Evolutionary conservation across 2,329 filamentous ascomycete species (phyloP).

Genomic region (Sarocladium brachiariae): DNA sequence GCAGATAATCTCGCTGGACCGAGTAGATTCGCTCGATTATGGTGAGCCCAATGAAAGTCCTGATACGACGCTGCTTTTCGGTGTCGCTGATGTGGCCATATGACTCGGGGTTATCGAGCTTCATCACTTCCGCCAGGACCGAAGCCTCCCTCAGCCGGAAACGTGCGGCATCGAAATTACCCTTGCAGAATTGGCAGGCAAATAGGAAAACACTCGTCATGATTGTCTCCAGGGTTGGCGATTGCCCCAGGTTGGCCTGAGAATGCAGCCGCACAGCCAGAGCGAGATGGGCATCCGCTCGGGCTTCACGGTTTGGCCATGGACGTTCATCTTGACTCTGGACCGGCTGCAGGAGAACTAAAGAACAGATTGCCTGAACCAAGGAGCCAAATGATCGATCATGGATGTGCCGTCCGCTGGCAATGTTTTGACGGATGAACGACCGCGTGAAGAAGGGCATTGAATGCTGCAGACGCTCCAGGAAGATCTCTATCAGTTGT

Average conservation of each 20-base stretch:
- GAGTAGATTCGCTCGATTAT: conserved; percentile 1
- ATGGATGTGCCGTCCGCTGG: neutral
- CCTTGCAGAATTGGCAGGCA: conserved; percentile 6
- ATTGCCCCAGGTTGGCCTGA: neutral
- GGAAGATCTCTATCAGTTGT: neutral
- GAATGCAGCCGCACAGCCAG: conserved; percentile 3
- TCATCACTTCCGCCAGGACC: neutral
- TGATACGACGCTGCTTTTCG: neutral
- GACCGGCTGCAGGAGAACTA: neutral
- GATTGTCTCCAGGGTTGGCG: neutral
- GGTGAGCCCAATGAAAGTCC: neutral
- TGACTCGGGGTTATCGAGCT: conserved; percentile 1
- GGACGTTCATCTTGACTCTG: neutral
- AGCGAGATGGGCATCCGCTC: neutral
- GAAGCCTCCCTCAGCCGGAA: conserved; percentile 1
- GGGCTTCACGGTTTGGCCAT: neutral
- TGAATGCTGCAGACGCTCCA: neutral
- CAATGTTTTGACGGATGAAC: conserved; percentile 1
- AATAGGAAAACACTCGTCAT: conserved; percentile 4
- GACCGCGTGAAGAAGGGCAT: conserved; percentile 4
- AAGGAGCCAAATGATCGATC: neutral
- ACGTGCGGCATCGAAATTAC: neutral
- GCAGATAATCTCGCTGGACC: neutral
- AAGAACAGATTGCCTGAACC: conserved; percentile 1
- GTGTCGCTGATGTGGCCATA: conserved; percentile 2